Conservation (phyloP, 2,329 filamentous ascomycete genomes). For the Colletotrichum siamense region DNA sequence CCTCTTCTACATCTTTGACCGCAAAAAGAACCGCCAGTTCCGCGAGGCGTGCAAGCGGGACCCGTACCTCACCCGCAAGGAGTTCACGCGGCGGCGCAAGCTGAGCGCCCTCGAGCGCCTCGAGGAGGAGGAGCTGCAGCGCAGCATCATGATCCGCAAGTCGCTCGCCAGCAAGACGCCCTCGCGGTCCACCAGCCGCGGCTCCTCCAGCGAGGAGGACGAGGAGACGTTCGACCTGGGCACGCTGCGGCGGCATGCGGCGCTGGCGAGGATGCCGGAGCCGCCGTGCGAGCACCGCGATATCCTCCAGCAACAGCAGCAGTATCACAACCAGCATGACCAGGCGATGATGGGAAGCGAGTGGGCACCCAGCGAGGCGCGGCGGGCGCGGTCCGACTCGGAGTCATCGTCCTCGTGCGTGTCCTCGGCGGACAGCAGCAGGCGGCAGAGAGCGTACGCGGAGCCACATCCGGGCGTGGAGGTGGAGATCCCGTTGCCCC, state of each 20-base stretch:
- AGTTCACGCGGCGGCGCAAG: constrained; percentile 28
- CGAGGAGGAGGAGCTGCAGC: constrained; percentile 41
- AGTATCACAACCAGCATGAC: not conserved
- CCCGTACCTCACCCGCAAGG: constrained; percentile 29
- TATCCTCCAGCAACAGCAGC: not conserved
- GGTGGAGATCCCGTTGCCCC: not conserved
- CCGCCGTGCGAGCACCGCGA: not conserved
- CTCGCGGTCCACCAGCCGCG: not conserved
- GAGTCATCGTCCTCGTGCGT: not conserved
- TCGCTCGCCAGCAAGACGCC: constrained; percentile 34
- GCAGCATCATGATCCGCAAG: constrained; percentile 48
- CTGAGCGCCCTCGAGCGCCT: constrained; percentile 28
- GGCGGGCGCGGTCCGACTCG: not conserved
- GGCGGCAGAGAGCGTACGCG: not conserved
- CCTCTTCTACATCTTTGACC: constrained; percentile 25
- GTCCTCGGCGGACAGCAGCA: not conserved
- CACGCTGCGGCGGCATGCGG: not conserved
- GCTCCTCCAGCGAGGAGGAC: not conserved
- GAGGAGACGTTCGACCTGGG: not conserved
- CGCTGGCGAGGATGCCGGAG: not conserved
- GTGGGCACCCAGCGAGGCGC: not conserved
- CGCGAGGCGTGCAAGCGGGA: constrained; percentile 26
- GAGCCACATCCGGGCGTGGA: constrained; percentile 12
- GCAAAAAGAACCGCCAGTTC: constrained; percentile 27
- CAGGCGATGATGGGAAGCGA: not conserved